Percentiles rank a stretch among this genome's conserved stretches.
phyloP scores from a whole-genome alignment of 2,329 filamentous ascomycete genomes.

The Metarhizium robertsii region DNA sequence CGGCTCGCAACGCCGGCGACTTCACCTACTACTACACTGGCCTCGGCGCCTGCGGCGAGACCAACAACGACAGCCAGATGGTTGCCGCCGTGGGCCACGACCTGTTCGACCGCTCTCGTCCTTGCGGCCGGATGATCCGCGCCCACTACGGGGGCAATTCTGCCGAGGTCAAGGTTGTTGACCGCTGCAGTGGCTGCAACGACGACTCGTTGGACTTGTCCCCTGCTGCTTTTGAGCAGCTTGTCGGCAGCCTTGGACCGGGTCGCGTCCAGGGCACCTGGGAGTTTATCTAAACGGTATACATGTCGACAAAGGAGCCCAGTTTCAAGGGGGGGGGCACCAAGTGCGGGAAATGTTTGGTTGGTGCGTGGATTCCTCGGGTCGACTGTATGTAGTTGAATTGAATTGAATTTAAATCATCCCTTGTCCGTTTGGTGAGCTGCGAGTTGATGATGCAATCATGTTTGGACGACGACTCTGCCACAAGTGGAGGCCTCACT shows the following conservation, averaged over 20 bases:
- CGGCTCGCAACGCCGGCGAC: conserved; percentile 1
- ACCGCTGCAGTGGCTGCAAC: conserved; percentile 48
- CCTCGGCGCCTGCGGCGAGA: conserved; percentile 61
- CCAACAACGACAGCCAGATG: conserved; percentile 41
- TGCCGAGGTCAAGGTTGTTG: conserved; percentile 56
- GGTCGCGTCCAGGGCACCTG: conserved; percentile 10
- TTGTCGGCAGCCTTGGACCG: conserved; percentile 24
- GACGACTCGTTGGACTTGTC: conserved; percentile 40
- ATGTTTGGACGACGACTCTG: no score
- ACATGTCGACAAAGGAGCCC: no score
- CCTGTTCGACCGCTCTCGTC: conserved; percentile 48
- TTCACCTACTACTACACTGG: conserved; percentile 50
- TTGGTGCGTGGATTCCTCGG: no score
- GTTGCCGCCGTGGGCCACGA: conserved; percentile 59
- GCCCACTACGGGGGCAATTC: conserved; percentile 37
- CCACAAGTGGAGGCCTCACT: no score
- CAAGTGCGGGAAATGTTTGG: no score
- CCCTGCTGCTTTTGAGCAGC: conserved; percentile 32
- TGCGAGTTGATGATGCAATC: no score
- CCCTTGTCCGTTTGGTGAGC: no score
- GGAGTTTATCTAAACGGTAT: not conserved
- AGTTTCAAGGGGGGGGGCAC: no score
- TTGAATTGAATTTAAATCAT: no score
- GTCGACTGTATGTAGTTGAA: no score
- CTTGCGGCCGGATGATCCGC: conserved; percentile 57